These are phyloP conservation scores for Zoysia pacifica DNA, from an alignment of 176 grass and related monocot species.

Conservation along the genomic window DNA sequence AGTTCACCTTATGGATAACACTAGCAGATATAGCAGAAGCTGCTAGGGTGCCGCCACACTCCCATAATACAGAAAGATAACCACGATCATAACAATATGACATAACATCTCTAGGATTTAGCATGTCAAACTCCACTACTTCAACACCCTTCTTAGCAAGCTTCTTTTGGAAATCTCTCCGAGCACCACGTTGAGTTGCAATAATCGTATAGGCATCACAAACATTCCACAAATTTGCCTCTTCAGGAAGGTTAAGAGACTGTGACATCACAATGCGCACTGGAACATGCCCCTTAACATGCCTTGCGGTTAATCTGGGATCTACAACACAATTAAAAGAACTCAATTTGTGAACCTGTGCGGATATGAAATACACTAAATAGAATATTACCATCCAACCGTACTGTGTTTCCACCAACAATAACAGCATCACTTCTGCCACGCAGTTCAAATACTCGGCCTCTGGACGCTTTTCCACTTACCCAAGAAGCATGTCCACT, in stretches of 20 bases:
- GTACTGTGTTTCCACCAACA: conserved; percentile 95
- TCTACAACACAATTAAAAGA: conserved; percentile 61
- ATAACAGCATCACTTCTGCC: conserved; percentile 97
- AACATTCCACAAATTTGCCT: conserved; percentile 91
- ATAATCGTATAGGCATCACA: conserved; percentile 92
- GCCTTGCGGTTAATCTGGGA: conserved; percentile 89
- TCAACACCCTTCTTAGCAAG: conserved; percentile 90
- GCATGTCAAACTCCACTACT: conserved; percentile 97
- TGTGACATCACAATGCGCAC: conserved; percentile 90
- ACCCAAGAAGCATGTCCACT: conserved; percentile 93
- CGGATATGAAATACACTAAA: conserved; percentile 7
- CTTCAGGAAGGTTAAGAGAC: conserved; percentile 78
- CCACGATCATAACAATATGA: conserved; percentile 89
- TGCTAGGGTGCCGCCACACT: conserved; percentile 83
- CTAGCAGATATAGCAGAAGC: conserved; percentile 86
- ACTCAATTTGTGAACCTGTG: conserved; percentile 36
- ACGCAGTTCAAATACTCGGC: conserved; percentile 89
- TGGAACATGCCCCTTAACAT: conserved; percentile 81
- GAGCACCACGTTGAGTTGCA: conserved; percentile 85
- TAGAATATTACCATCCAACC: conserved; percentile 71
- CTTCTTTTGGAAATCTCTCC: conserved; percentile 83
- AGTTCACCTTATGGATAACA: conserved; percentile 88
- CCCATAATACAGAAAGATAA: conserved; percentile 91
- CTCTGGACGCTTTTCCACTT: conserved; percentile 89
- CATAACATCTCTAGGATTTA: conserved; percentile 94